Evolutionary conservation across 2,329 filamentous ascomycete species (phyloP), one percentile per base, ranked within the genome.

Genomic region (Phialemonium atrogriseum): DNA sequence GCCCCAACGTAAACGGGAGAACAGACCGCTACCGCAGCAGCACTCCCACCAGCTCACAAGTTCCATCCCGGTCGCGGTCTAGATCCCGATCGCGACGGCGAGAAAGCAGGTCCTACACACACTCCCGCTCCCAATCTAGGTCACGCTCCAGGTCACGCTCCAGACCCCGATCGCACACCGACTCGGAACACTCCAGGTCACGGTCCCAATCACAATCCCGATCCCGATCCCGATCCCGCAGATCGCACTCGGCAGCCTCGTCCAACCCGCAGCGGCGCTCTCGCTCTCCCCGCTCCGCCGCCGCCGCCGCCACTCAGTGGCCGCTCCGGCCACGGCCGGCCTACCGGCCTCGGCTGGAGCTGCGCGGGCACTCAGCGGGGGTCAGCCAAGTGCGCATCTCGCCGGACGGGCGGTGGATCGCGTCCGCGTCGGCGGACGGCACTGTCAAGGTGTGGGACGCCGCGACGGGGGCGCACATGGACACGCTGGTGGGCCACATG

Each of bases 371-470:
- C 60, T 69, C 73, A 30, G 77, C 80, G 38, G 79, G 84, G 14
- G 76, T 96, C 2, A 83, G 88, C 3, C 79, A 85, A 33, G 85
- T 94, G 29, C 83, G 84, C 46, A 93, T 95, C 58, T 95, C 88
- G 2, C 91, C 89, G 1, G 81, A 95, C 58, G 86, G 87, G 5
- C 73, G 74, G 19, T 91, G 84, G 77, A 84, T 98, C 43, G 91
- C 91, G 13, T 91, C 83, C 40, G 83, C 81, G 32, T 94, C 86
- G 20, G 86, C 89, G 13, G 91, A 98, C 59, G 82, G 77, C 33
- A 91, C 86, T 7, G 74, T 94, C 51, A 94, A 91, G 57, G 79
- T 96, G 37, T 98, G 91, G 88, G 77, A 88, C 51, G 78, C 84
- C 1, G 55, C 59, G 1, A 88, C 82, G 0, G 89, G 88, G 28